phyloP scores from a whole-genome alignment of 495 filamentous ascomycete species.

The Daldinia grandis region DNA sequence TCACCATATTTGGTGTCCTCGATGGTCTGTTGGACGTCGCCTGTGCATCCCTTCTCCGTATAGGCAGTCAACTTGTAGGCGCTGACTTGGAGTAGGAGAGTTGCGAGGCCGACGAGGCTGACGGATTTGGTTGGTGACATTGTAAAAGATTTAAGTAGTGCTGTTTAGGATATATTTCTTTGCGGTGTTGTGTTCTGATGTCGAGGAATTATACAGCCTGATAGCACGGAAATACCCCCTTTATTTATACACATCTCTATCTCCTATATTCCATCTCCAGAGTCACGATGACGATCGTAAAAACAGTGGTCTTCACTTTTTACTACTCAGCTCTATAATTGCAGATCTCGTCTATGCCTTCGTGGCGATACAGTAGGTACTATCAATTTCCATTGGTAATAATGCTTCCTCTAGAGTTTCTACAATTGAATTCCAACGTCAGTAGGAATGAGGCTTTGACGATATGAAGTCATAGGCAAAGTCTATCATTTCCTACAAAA shows the following conservation, averaged over 20 bases:
- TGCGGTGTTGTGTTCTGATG: not conserved
- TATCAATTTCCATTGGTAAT: not conserved
- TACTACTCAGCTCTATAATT: not conserved
- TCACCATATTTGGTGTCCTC: not conserved
- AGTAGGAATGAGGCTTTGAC: not conserved
- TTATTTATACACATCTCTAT: not conserved
- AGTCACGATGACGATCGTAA: not conserved
- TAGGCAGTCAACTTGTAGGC: slow-evolving; percentile 24
- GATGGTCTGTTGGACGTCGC: slow-evolving; percentile 9
- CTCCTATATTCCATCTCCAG: not conserved
- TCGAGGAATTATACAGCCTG: not conserved
- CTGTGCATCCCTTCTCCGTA: slow-evolving; percentile 16
- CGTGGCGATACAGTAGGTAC: not conserved
- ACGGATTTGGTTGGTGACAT: not conserved
- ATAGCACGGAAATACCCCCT: not conserved
- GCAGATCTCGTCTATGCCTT: not conserved
- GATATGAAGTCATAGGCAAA: slow-evolving; percentile 19
- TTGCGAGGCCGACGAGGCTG: slow-evolving; percentile 7
- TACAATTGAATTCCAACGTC: not conserved
- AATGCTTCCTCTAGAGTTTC: not conserved
- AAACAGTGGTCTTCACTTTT: not conserved
- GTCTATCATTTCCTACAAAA: slow-evolving; percentile 16
- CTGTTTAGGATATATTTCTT: not conserved
- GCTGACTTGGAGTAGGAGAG: slow-evolving; percentile 17
- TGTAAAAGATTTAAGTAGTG: not conserved